phyloP scores from a whole-genome alignment of 495 filamentous ascomycete species.

The Copromyces sp. region DNA sequence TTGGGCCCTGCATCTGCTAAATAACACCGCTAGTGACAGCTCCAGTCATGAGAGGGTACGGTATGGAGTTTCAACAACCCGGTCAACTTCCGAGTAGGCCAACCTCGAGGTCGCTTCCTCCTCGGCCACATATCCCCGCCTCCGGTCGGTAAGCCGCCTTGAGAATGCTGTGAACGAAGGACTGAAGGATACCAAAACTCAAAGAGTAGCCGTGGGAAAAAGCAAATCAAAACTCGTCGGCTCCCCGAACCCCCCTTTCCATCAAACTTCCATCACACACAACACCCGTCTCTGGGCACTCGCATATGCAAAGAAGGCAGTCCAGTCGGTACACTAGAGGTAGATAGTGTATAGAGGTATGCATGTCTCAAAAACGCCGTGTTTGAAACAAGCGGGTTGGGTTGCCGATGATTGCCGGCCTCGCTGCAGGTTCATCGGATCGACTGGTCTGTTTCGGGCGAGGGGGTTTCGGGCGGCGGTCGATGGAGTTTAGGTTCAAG shows the following conservation, averaged over 20 bases:
- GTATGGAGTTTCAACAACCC: too few species aligned
- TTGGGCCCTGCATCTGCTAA: too few species aligned
- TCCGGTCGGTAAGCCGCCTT: neutral
- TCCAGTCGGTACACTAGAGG: neutral
- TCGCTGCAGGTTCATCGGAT: conserved; percentile 6
- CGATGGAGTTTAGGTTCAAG: neutral
- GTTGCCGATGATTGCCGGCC: conserved; percentile 4
- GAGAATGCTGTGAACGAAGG: neutral
- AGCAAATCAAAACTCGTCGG: too few species aligned
- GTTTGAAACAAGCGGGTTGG: neutral
- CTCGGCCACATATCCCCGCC: too few species aligned
- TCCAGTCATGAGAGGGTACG: too few species aligned
- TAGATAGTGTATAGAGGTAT: neutral
- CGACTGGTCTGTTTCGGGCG: neutral
- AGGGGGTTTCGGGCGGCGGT: neutral
- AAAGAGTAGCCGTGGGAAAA: too few species aligned
- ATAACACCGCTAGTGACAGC: too few species aligned
- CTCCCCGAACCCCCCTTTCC: neutral
- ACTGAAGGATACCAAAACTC: too few species aligned
- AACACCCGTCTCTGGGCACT: neutral
- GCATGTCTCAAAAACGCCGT: neutral
- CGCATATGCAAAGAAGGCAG: neutral
- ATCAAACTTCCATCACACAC: neutral
- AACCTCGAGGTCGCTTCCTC: too few species aligned
- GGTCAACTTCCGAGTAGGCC: too few species aligned